These are phyloP conservation scores for Dendrobium nobile DNA, from an alignment of 106 monocot genomes.

Conservation along the genomic window DNA sequence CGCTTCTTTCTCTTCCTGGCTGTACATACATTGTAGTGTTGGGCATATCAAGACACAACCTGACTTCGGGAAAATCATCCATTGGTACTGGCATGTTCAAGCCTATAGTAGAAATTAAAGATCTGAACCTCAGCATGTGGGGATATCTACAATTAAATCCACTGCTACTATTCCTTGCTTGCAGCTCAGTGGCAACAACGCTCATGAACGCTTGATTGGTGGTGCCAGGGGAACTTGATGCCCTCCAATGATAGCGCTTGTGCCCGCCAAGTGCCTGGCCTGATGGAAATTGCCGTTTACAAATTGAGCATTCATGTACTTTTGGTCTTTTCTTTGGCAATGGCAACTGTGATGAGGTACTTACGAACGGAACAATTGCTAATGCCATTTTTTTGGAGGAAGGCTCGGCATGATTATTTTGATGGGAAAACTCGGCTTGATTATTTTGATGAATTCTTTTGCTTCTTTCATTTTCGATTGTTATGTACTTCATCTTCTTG, in stretches of 20 bases:
- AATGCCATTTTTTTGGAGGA: no score
- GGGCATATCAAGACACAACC: constrained; percentile 26
- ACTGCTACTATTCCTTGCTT: neutral
- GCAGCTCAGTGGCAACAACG: neutral
- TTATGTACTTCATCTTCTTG: neutral
- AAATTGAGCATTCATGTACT: constrained; percentile 69
- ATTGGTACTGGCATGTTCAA: constrained; percentile 41
- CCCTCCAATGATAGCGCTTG: constrained; percentile 62
- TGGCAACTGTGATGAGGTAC: neutral
- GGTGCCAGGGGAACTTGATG: constrained; percentile 8
- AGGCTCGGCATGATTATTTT: no score
- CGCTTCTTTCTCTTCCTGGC: constrained; percentile 16
- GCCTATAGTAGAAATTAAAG: constrained; percentile 27
- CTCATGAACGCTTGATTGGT: no score
- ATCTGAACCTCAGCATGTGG: neutral
- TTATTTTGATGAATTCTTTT: no score
- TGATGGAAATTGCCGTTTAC: constrained; percentile 52
- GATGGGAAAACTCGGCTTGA: no score
- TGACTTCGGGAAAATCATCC: neutral
- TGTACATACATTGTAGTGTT: constrained; percentile 23
- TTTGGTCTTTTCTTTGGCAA: constrained; percentile 47
- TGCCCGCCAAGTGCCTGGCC: constrained; percentile 77
- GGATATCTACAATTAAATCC: no score
- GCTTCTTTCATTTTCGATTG: neutral
- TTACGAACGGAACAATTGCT: no score